Evolutionary conservation across 2,329 filamentous ascomycete genomes (phyloP).

Genomic region (Colletotrichum cordylinicola): DNA sequence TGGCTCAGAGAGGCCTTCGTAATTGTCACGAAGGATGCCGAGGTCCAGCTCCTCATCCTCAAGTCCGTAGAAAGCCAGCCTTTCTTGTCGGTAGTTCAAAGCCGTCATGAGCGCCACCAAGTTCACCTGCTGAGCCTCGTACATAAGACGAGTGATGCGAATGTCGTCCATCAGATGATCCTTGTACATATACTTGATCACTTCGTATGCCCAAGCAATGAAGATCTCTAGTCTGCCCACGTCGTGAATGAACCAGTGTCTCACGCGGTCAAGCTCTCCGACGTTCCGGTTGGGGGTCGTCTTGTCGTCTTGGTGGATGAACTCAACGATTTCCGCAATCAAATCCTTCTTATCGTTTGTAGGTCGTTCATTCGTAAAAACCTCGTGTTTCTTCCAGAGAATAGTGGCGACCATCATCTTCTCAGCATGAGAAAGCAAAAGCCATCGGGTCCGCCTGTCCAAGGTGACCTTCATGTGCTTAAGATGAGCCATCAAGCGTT

Average conservation of each 20-base stretch:
- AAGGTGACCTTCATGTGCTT: slow-evolving; percentile 69
- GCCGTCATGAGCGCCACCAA: slow-evolving; percentile 74
- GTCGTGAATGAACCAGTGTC: slow-evolving; percentile 87
- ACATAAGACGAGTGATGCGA: slow-evolving; percentile 60
- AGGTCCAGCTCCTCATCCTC: slow-evolving; percentile 68
- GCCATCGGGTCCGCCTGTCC: slow-evolving; percentile 75
- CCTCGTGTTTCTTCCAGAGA: slow-evolving; percentile 83
- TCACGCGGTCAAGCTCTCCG: slow-evolving; percentile 78
- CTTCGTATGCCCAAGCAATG: slow-evolving; percentile 79
- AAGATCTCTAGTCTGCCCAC: slow-evolving; percentile 75
- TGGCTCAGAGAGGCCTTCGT: slow-evolving; percentile 75
- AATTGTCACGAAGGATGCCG: slow-evolving; percentile 68
- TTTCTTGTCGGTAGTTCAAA: slow-evolving; percentile 74
- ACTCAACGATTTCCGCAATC: slow-evolving; percentile 75
- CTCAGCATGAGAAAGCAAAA: slow-evolving; percentile 86
- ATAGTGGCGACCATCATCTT: slow-evolving; percentile 81
- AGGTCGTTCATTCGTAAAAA: slow-evolving; percentile 64
- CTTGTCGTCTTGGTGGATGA: slow-evolving; percentile 79
- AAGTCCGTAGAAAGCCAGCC: slow-evolving; percentile 76
- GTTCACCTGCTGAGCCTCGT: slow-evolving; percentile 71
- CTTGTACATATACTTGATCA: slow-evolving; percentile 75
- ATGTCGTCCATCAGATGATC: slow-evolving; percentile 62
- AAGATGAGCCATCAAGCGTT: slow-evolving; percentile 76
- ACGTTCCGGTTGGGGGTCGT: slow-evolving; percentile 66
- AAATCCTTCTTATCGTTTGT: slow-evolving; percentile 71